Base-by-base conservation (phyloP, 306 rosid species). In the Acmispon strigosus region DNA sequence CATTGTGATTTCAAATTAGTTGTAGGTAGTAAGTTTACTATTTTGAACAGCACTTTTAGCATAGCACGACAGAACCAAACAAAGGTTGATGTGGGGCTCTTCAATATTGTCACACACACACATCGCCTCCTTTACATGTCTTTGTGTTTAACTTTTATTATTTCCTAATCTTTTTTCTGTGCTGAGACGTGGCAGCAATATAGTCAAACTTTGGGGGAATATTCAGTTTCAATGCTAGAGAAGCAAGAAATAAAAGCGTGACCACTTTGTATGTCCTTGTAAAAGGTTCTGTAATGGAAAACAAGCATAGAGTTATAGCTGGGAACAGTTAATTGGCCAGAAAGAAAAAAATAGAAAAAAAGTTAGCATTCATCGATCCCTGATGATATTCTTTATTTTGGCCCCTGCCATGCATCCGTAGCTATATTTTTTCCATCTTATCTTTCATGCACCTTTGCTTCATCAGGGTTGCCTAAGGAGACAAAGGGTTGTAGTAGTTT, bases 181-280 rank as follows among this genome's bases (percentile, higher is more conserved):
- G 7, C 37, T 1, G 7, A 43, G 11, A 69, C 83, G 78, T 78
- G 86, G 78, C 86, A 53, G 4, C 50, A 45, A 74, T 75, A 24
- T 70, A 66, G 70, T 60, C 56, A 60, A 60, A 13, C 24, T 51
- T 58, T 41, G 3, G 58, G 16, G 53, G 81, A 79, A 83, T 79
- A 83, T 79, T 79, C 86, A 83, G 76, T 58, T 71, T 71, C 78
- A 70, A 66, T 76, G 60, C 61, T 57, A 36, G 74, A 69, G 62
- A 74, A 64, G 48, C 69, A 72, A 62, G 37, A 74, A 70, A 5
- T 32, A 32, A 50, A 83, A 83, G 84, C 49, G 10, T 53, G 79
- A 60, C 81, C 84, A 73, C 84, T 83, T 83, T 83, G 76, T 55
- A 64, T 72, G 69, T 78, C 81, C 76, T 79, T 62, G 51, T 0